These are phyloP conservation scores for Hordeum marinum DNA, from an alignment of 176 grass and related monocot species.

Conservation along the genomic window DNA sequence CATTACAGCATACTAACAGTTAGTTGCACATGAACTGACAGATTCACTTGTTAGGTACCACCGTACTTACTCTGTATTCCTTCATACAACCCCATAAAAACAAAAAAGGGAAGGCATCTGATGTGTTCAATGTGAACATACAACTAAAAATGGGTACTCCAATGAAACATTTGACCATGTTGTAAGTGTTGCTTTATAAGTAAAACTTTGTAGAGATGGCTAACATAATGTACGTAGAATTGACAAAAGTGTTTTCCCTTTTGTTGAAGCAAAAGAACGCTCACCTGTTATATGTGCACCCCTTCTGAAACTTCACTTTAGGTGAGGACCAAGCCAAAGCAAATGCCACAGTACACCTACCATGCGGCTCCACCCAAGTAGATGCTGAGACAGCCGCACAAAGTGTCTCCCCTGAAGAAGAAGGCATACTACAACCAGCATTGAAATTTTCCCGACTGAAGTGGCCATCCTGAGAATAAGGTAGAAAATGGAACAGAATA, in stretches of 20 bases:
- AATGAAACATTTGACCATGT: background rate
- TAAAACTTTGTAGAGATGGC: slow-evolving; percentile 11
- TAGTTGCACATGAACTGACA: background rate
- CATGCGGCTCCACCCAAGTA: slow-evolving; percentile 91
- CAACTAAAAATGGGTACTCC: background rate
- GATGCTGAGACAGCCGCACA: slow-evolving; percentile 89
- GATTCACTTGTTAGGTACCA: background rate
- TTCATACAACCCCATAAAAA: background rate
- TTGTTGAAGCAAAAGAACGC: slow-evolving; percentile 13
- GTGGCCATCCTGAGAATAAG: slow-evolving; percentile 57
- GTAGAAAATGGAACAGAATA: background rate
- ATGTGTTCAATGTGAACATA: background rate
- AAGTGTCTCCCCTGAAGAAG: slow-evolving; percentile 58
- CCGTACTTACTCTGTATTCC: background rate
- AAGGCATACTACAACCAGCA: slow-evolving; percentile 62
- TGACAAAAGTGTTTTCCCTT: background rate
- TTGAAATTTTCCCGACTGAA: slow-evolving; percentile 69
- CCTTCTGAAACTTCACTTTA: slow-evolving; percentile 98
- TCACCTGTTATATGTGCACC: slow-evolving; percentile 89
- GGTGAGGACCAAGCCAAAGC: slow-evolving; percentile 87
- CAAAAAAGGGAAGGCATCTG: background rate
- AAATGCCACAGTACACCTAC: slow-evolving; percentile 88
- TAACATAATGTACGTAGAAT: background rate
- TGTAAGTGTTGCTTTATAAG: background rate
- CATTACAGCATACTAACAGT: background rate